Conservation (phyloP, 1,284 basidiomycete species). For the Cryptococcus depauperatus region DNA sequence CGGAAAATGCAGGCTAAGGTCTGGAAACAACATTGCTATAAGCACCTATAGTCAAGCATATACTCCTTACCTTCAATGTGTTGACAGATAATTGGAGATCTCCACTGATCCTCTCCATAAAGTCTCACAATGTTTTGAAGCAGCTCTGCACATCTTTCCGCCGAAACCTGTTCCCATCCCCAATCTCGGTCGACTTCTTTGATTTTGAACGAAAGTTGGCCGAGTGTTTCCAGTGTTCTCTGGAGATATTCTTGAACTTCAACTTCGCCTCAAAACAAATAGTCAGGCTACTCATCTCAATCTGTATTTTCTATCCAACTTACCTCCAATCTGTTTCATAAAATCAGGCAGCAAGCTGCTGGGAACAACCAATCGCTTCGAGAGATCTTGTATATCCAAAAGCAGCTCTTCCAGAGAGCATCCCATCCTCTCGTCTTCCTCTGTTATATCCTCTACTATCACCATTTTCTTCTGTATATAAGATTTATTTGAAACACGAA, state of each 20-base stretch:
- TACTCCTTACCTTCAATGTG: slow-evolving; percentile 22
- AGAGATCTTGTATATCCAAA: slow-evolving; percentile 9
- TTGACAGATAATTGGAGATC: slow-evolving; percentile 11
- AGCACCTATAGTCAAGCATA: neutral
- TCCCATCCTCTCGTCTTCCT: slow-evolving; percentile 7
- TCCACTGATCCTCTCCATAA: slow-evolving; percentile 29
- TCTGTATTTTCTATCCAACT: slow-evolving; percentile 3
- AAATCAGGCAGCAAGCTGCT: slow-evolving; percentile 24
- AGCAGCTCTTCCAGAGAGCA: slow-evolving; percentile 14
- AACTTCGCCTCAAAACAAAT: neutral
- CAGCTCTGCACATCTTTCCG: slow-evolving; percentile 22
- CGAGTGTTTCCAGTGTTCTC: slow-evolving; percentile 13
- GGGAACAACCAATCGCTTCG: slow-evolving; percentile 19
- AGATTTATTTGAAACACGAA: neutral
- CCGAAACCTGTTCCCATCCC: slow-evolving; percentile 15
- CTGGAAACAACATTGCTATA: neutral
- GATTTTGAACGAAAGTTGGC: neutral
- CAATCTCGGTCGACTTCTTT: neutral
- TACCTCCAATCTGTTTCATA: slow-evolving; percentile 19
- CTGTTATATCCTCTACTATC: slow-evolving; percentile 30
- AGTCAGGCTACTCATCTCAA: neutral
- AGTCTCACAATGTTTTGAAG: slow-evolving; percentile 20
- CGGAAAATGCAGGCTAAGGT: slow-evolving; percentile 8
- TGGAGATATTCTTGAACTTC: slow-evolving; percentile 9
- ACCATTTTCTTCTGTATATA: slow-evolving; percentile 20